These are phyloP conservation scores for Coemansia guatemalensis DNA, from an alignment of 192 early-diverging fungal species.

Conservation along the genomic window DNA sequence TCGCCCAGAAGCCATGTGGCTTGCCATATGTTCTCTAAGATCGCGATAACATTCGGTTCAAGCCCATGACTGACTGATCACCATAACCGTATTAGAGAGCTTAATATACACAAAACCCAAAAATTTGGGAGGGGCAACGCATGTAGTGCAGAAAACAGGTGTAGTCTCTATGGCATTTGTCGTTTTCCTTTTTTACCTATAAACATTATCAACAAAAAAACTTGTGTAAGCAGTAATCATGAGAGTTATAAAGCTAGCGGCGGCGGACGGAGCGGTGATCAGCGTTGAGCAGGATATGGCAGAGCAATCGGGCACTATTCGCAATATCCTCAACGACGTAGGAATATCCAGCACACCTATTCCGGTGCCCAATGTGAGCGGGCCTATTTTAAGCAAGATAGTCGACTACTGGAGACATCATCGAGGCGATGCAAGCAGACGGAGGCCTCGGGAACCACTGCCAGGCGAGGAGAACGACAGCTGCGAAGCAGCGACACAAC, in stretches of 20 bases:
- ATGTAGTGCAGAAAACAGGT: neutral
- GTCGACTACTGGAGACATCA: constrained; percentile 91
- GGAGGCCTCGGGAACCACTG: constrained; percentile 8
- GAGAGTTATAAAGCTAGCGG: constrained; percentile 31
- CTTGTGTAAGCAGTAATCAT: neutral
- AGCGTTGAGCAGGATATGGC: constrained; percentile 46
- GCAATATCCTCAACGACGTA: constrained; percentile 51
- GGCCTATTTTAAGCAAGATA: constrained; percentile 81
- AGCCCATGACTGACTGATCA: neutral
- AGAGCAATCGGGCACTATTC: constrained; percentile 53
- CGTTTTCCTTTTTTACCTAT: neutral
- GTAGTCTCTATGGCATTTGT: too few relatives aligned
- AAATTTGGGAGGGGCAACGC: neutral
- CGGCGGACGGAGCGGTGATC: constrained; percentile 43
- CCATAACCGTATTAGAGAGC: neutral
- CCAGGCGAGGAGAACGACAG: constrained; percentile 48
- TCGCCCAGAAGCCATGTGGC: too few relatives aligned
- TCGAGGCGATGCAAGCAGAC: constrained; percentile 58
- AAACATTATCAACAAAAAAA: neutral
- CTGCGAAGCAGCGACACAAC: constrained; percentile 56
- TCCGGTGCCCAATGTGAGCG: constrained; percentile 89
- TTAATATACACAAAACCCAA: neutral
- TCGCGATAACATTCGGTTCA: neutral
- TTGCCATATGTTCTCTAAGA: too few relatives aligned
- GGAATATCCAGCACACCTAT: constrained; percentile 52